phyloP scores from a whole-genome alignment of 805 yeast species.

The Candida morakotiae region DNA sequence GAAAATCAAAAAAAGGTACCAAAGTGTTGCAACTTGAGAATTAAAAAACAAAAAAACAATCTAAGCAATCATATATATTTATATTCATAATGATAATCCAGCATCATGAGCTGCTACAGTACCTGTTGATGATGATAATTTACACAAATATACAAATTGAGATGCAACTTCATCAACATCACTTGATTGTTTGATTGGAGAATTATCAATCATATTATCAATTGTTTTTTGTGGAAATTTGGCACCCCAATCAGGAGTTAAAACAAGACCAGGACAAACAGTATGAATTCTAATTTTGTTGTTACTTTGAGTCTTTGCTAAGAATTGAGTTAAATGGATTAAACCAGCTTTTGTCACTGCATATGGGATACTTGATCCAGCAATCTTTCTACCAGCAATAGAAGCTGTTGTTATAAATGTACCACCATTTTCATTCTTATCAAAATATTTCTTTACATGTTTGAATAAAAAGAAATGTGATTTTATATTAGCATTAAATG shows the following conservation, averaged over 20 bases:
- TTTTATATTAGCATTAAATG: constrained; percentile 24
- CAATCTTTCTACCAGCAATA: constrained; percentile 22
- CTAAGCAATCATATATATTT: no score
- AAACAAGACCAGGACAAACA: constrained; percentile 15
- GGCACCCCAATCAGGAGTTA: constrained; percentile 24
- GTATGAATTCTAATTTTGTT: constrained; percentile 14
- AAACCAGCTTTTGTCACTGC: constrained; percentile 24
- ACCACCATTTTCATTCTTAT: constrained; percentile 19
- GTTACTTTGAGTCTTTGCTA: constrained; percentile 18
- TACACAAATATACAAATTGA: constrained; percentile 17
- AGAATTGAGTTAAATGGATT: constrained; percentile 17
- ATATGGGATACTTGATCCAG: constrained; percentile 30
- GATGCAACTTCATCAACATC: constrained; percentile 24
- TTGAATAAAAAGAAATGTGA: constrained; percentile 26
- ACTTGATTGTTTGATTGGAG: constrained; percentile 17
- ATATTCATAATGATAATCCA: constrained; percentile 14
- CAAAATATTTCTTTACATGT: constrained; percentile 22
- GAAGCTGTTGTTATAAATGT: constrained; percentile 23
- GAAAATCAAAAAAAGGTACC: no score
- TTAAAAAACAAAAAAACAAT: no score
- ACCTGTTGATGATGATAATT: constrained; percentile 20
- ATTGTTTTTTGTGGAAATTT: constrained; percentile 15
- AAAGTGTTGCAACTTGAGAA: no score
- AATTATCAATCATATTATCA: constrained; percentile 10
- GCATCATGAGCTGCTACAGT: constrained; percentile 21